phyloP scores from a whole-genome alignment of 192 early-diverging fungal genomes.

The Nowakowskiella sp. region DNA sequence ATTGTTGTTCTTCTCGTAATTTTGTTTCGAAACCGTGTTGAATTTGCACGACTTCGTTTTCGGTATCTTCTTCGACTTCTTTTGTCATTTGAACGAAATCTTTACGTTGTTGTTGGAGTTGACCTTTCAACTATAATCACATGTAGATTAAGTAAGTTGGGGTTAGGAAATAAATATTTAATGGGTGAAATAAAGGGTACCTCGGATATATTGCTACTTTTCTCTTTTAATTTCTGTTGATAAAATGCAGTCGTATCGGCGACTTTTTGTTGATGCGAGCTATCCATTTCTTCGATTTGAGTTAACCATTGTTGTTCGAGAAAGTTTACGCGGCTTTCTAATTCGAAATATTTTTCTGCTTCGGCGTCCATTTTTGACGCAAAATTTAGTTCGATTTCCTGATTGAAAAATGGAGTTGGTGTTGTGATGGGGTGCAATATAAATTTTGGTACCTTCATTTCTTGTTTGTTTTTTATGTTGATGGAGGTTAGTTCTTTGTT shows the following conservation, averaged over 20 bases:
- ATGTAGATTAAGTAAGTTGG: not conserved
- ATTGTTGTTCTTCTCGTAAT: conserved; percentile 32
- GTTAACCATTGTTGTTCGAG: conserved; percentile 36
- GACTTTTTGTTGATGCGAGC: conserved; percentile 15
- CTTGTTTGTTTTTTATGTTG: conserved; percentile 17
- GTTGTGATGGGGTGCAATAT: too few species aligned
- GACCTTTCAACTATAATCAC: not conserved
- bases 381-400: conserved; percentile 27
- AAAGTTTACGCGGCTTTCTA: conserved; percentile 14
- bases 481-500: conserved; percentile 16
- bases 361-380: conserved; percentile 38
- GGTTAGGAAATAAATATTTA: not conserved
- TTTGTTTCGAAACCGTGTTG: conserved; percentile 32
- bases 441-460: conserved; percentile 13
- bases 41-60: conserved; percentile 38
- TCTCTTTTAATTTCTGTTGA: conserved; percentile 35
- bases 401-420: conserved; percentile 1
- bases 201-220: conserved; percentile 29
- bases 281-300: conserved; percentile 32
- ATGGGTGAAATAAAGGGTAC: not conserved
- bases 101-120: not conserved
- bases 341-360: conserved; percentile 26
- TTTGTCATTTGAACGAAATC: not conserved
- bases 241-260: conserved; percentile 34
- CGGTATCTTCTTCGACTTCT: conserved; percentile 36